Evolutionary conservation across 2,329 filamentous ascomycete genomes (phyloP), one percentile per base, ranked within the genome.

Genomic region (Chaetomium sp.): DNA sequence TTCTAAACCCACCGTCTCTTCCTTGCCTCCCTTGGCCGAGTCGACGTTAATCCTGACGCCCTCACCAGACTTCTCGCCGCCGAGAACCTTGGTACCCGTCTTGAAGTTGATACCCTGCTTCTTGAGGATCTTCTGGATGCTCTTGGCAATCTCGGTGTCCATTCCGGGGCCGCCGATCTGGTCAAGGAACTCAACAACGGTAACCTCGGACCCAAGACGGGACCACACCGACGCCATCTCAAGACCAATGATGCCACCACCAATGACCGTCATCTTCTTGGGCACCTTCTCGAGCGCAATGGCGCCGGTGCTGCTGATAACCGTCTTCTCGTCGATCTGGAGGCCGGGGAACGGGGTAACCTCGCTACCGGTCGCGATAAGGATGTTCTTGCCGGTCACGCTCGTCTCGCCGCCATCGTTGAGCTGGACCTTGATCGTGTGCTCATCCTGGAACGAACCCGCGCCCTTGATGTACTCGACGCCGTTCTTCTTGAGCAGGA

Each of bases 201-300:
- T 99, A 66, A 99, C 95, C 80, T 98, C 92, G 69, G 93, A 80
- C 69, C 95, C 95, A 67, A 99, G 85, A 74, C 95, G 87, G 67
- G 93, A 97, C 95, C 95, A 99, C 61, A 99, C 95, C 60, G 94
- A 98, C 69, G 83, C 92, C 95, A 99, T 99, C 82, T 99, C 95
- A 50, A 99, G 87, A 77, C 95, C 95, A 75, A 99, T 99, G 78
- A 99, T 99, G 78, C 95, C 95, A 77, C 95, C 95, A 72, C 95
- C 95, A 76, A 99, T 97, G 74, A 99, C 95, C 69, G 96, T 84
- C 91, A 99, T 90, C 81, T 91, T 95, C 85, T 97, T 93, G 51
- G 95, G 95, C 45, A 99, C 91, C 83, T 96, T 86, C 74, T 92
- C 85, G 67, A 99, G 85, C 49, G 93, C 85, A 75, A 99, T 90